Evolutionary conservation across 257 asterid genomes (phyloP).

Genomic region (Fraxinus americana): DNA sequence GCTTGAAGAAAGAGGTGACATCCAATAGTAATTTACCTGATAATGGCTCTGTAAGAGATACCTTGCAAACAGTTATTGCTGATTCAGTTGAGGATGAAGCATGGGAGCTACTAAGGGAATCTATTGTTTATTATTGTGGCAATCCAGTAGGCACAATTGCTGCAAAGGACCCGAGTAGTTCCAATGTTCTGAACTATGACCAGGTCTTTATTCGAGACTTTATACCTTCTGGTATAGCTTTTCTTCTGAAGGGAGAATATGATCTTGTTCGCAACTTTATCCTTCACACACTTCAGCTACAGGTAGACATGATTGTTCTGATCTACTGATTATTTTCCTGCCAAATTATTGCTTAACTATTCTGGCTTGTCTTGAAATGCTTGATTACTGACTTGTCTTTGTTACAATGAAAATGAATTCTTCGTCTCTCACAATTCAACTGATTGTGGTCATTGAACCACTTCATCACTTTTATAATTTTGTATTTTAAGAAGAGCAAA

Average conservation of each 20-base stretch:
- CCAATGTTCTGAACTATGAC: constrained; percentile 65
- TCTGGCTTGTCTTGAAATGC: background rate
- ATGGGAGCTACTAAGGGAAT: constrained; percentile 59
- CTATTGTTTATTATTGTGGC: constrained; percentile 64
- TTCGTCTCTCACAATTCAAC: background rate
- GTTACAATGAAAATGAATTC: background rate
- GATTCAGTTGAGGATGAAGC: constrained; percentile 67
- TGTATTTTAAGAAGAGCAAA: background rate
- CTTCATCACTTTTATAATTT: background rate
- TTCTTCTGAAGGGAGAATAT: constrained; percentile 70
- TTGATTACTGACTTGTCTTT: background rate
- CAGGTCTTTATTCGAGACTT: constrained; percentile 80
- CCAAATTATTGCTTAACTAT: background rate
- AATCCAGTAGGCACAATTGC: constrained; percentile 77
- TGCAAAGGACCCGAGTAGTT: constrained; percentile 61
- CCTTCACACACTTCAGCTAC: constrained; percentile 79
- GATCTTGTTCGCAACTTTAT: constrained; percentile 78
- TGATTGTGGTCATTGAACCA: background rate
- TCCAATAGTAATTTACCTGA: constrained; percentile 41
- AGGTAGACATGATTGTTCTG: constrained; percentile 42
- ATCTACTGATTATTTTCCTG: background rate
- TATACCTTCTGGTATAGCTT: constrained; percentile 76
- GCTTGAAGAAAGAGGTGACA: constrained; percentile 29
- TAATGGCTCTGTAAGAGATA: constrained; percentile 35
- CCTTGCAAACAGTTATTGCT: constrained; percentile 25